Evolutionary conservation across 306 rosid species (phyloP).

Genomic region (Prosopis cineraria): DNA sequence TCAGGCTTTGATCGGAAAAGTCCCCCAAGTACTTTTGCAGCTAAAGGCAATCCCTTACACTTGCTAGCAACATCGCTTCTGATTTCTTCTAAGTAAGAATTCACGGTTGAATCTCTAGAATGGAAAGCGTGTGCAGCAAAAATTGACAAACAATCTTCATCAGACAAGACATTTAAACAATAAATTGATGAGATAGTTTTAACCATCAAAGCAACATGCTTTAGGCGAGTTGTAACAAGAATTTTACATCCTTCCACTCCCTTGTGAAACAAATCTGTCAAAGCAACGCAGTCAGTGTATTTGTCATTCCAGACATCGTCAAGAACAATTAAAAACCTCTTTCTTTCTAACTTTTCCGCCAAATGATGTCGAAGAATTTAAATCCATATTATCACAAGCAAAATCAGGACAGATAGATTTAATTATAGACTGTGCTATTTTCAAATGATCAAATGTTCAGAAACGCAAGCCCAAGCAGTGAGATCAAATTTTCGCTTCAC

Average conservation of each 20-base stretch:
- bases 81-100: not conserved
- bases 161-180: not conserved
- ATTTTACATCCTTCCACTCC: constrained; percentile 29
- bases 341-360: not conserved
- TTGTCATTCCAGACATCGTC: constrained; percentile 37
- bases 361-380: constrained; percentile 4
- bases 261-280: not conserved
- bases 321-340: constrained; percentile 19
- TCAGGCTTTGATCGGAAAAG: not conserved
- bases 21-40: constrained; percentile 19
- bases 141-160: not conserved
- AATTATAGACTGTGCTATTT: not conserved
- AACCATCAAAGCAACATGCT: not conserved
- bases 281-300: not conserved
- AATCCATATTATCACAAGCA: not conserved
- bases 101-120: not conserved
- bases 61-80: not conserved
- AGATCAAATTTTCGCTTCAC: constrained; percentile 9
- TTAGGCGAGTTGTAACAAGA: constrained; percentile 25
- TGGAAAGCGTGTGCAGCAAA: constrained; percentile 25
- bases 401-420: not conserved
- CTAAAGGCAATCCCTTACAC: constrained; percentile 18
- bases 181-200: not conserved
- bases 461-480: not conserved
- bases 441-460: not conserved